Base-by-base conservation (phyloP, 2,329 filamentous ascomycete genomes). In the Alternaria tenuissima region DNA sequence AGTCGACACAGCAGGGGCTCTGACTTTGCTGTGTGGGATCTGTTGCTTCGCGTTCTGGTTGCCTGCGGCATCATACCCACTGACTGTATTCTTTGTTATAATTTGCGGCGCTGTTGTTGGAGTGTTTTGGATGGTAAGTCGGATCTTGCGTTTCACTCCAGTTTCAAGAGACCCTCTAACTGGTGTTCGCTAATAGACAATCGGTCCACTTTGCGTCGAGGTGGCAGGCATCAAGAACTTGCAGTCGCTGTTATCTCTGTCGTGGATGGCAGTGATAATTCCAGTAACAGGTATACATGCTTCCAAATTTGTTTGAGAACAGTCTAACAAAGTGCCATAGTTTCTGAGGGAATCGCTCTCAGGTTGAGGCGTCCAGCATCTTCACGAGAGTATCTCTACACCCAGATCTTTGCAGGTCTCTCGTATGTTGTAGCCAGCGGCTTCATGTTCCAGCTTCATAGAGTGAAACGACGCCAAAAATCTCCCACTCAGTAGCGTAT, bases 41-140 rank as follows among this genome's bases (percentile, higher is more conserved):
- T 84, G 7, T 53, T 72, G 5, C 71, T 77, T 42, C 81, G 82
- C 75, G 0, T 72, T 85, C 22, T 86, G 84, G 84, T 71, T 83
- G 2, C 81, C 81, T 3, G 79, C 81, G 4, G 76, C 68, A 2
- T 76, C 70, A 6, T 84, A 78, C 54, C 82, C 76, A 1, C 63
- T 83, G 8, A 69, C 80, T 1, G 65, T 82, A 1, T 75, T 84
- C 55, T 84, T 83, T 59, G 77, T 78, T 0, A 61, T 85, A 8
- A 32, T 82, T 0, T 72, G 73, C 53, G 84, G 84, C 3, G 78
- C 79, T 6, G 79, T 82, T 7, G 67, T 83, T 28, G 83, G 84
- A 0, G 77, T 81, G 0, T 84, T 83, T 62, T 86, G 83, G 82
- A 81, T 81, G 72, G 78, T 79, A 59, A 56, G 65, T 65, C 14